A percentile compares a stretch with the other conserved stretches of the same genome.
Conservation (phyloP, 345 rosid species). For the Nasturtium officinale region DNA sequence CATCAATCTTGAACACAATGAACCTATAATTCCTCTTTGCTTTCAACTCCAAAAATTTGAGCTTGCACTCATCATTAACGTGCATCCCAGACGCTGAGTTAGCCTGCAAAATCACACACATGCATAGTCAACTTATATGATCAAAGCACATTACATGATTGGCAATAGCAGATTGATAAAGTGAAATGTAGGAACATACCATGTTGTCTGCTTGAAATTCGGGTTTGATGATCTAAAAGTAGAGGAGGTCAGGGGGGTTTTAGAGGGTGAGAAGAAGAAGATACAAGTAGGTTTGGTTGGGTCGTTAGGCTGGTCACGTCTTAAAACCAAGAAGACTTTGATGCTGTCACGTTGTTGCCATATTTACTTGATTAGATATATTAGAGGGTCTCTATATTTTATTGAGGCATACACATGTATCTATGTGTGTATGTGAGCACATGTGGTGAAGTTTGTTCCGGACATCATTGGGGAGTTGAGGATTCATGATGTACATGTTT, state of each 20-base stretch:
- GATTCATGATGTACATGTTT: slow-evolving; percentile 47
- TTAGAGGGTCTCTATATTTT: slow-evolving; percentile 8
- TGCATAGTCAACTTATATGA: slow-evolving; percentile 8
- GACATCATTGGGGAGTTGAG: slow-evolving; percentile 38
- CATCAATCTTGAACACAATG: slow-evolving; percentile 70
- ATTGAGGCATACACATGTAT: slow-evolving; percentile 25
- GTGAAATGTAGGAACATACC: slow-evolving; percentile 25
- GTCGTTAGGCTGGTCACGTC: slow-evolving; percentile 49
- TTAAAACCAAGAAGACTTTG: slow-evolving; percentile 38
- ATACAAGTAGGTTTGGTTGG: slow-evolving; percentile 33
- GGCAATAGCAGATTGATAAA: background rate
- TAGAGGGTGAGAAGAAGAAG: slow-evolving; percentile 31
- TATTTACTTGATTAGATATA: slow-evolving; percentile 24
- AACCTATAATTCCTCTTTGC: slow-evolving; percentile 66
- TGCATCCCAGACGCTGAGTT: slow-evolving; percentile 78
- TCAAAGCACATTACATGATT: background rate
- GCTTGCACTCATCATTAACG: slow-evolving; percentile 73
- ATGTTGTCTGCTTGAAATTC: slow-evolving; percentile 31
- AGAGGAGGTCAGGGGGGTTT: slow-evolving; percentile 24
- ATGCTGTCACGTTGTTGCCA: slow-evolving; percentile 46
- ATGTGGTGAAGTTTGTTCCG: slow-evolving; percentile 36
- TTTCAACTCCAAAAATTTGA: slow-evolving; percentile 69
- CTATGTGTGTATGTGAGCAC: slow-evolving; percentile 29
- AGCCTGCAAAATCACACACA: slow-evolving; percentile 48
- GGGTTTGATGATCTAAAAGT: slow-evolving; percentile 22